These are phyloP conservation scores for Mychonastes homosphaera DNA, from an alignment of 139 green algal species.

Conservation along the genomic window DNA sequence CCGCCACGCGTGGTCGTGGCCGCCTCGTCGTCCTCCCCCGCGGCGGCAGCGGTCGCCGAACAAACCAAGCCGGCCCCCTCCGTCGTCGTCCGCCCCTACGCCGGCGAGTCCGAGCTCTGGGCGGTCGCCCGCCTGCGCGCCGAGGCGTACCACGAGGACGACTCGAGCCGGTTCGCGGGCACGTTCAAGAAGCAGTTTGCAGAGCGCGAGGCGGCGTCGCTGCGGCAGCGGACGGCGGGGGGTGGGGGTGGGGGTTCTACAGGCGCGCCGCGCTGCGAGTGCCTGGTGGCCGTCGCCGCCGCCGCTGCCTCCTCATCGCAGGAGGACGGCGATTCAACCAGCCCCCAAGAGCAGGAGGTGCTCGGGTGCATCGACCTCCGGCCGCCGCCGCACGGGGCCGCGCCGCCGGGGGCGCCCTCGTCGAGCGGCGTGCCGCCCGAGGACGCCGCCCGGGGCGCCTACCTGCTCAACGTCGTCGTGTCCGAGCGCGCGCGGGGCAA, in stretches of 20 bases:
- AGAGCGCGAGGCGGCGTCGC: conserved; percentile 32
- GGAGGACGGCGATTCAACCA: no score
- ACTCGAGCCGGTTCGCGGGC: conserved; percentile 34
- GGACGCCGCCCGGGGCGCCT: conserved; percentile 26
- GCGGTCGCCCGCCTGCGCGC: conserved; percentile 29
- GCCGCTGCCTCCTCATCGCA: no score
- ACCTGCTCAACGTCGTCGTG: conserved; percentile 50
- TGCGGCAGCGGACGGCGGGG: conserved; percentile 28
- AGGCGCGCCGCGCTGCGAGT: conserved; percentile 25
- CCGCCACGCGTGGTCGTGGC: no score
- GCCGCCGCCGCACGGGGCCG: no score
- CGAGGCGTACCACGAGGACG: conserved; percentile 42
- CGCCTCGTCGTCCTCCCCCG: no score
- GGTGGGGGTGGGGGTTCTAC: background rate
- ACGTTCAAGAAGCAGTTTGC: conserved; percentile 45
- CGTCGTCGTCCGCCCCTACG: background rate
- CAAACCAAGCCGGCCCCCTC: no score
- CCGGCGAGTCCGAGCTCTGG: conserved; percentile 12
- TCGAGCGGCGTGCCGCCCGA: conserved; percentile 9
- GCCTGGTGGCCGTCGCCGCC: conserved; percentile 20
- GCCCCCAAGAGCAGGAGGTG: no score
- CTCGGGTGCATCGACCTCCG: conserved; percentile 44
- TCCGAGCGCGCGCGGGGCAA: conserved; percentile 25
- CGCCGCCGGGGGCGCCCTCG: no score
- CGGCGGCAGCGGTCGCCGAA: no score